Evolutionary conservation across 352 stramenopile genomes (phyloP).

Genomic region (Globisporangium okanoganense): DNA sequence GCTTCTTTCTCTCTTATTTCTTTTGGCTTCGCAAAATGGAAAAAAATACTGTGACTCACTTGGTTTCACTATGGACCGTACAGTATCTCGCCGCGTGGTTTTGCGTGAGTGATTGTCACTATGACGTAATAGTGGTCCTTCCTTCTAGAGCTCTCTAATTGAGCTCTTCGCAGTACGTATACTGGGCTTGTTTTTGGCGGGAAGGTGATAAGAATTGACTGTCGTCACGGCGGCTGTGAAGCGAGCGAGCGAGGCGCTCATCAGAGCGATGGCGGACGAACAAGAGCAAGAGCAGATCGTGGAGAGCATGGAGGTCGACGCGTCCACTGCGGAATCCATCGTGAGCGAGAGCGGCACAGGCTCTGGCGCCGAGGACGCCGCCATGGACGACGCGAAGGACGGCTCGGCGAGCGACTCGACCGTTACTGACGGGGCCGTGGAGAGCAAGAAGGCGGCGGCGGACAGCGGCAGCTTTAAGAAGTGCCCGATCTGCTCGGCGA

Average conservation of each 20-base stretch:
- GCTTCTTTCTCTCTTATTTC: background rate
- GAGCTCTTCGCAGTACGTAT: background rate
- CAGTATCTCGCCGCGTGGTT: background rate
- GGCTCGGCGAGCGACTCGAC: constrained; percentile 4
- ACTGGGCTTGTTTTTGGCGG: constrained; percentile 9
- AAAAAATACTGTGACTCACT: background rate
- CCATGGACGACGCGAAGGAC: background rate
- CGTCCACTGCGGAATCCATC: background rate
- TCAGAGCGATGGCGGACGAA: background rate
- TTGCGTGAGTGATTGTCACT: background rate
- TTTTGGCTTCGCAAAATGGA: background rate
- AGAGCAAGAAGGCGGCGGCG: constrained; percentile 14
- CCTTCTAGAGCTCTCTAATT: background rate
- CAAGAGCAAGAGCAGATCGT: constrained; percentile 2
- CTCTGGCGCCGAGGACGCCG: background rate
- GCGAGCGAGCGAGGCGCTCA: too few relatives aligned
- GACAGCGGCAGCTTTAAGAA: constrained; percentile 14
- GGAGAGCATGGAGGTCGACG: constrained; percentile 6
- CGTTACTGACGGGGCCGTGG: constrained; percentile 6
- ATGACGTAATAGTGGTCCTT: background rate
- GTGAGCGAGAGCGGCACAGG: background rate
- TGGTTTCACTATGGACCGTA: background rate
- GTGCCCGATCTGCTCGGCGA: constrained; percentile 50
- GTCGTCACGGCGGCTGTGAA: too few relatives aligned
- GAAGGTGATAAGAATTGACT: constrained; percentile 6